A percentile compares a stretch with the other conserved stretches of the same genome.
phyloP scores from a whole-genome alignment of 768 basidiomycete species.

The Leccinum obscurum region DNA sequence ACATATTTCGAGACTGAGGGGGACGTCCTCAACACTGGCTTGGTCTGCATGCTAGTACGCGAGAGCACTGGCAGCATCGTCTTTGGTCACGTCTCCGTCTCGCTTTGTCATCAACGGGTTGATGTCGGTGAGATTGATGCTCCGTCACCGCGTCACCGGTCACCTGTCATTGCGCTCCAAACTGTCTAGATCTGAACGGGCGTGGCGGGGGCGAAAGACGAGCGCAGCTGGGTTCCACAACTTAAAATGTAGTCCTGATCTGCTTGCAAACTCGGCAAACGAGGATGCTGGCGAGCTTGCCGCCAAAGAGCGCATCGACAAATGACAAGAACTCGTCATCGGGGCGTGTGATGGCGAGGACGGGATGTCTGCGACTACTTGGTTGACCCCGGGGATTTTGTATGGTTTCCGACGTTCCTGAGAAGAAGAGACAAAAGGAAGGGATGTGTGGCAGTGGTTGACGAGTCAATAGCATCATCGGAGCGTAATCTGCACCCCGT shows the following conservation, averaged over 20 bases:
- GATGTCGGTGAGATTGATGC: slow-evolving; percentile 35
- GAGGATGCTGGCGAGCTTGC: slow-evolving; percentile 84
- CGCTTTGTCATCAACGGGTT: slow-evolving; percentile 17
- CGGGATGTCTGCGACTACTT: slow-evolving; percentile 14
- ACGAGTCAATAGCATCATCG: slow-evolving; percentile 68
- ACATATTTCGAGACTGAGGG: too few relatives aligned
- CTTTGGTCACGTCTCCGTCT: too few relatives aligned
- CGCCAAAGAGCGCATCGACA: slow-evolving; percentile 89
- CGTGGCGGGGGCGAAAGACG: slow-evolving; percentile 58
- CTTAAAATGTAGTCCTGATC: slow-evolving; percentile 36
- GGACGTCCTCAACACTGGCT: too few relatives aligned
- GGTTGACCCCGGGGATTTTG: slow-evolving; percentile 35
- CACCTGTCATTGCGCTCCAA: slow-evolving; percentile 19
- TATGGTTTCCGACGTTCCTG: slow-evolving; percentile 45
- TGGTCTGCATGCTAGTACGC: too few relatives aligned
- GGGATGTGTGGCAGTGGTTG: slow-evolving; percentile 60
- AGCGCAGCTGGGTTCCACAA: slow-evolving; percentile 41
- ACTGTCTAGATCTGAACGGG: slow-evolving; percentile 35
- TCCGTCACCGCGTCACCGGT: slow-evolving; percentile 26
- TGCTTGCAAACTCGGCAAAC: slow-evolving; percentile 95
- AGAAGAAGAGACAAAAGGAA: slow-evolving; percentile 60
- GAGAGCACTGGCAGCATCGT: too few relatives aligned
- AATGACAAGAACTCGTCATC: slow-evolving; percentile 66
- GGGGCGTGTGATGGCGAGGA: background rate
- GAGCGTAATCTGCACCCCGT: slow-evolving; percentile 42